These are phyloP conservation scores for Vaccinium corymbosum DNA, from an alignment of 148 eudicot species.

Conservation along the genomic window DNA sequence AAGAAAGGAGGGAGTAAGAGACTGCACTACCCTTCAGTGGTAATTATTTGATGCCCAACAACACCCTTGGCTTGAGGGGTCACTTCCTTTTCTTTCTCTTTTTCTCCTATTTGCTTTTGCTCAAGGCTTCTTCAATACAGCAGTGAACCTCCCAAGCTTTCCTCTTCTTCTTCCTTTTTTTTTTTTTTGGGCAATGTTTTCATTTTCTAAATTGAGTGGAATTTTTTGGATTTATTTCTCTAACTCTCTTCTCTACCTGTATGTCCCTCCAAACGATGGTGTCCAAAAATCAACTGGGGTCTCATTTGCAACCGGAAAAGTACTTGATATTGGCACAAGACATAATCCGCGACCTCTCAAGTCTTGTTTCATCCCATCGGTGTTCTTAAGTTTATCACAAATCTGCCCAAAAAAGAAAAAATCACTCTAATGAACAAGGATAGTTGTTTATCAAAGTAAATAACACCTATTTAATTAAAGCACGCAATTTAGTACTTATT, in stretches of 20 bases:
- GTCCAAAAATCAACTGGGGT: conserved; percentile 85
- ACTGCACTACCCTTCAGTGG: neutral
- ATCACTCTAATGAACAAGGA: neutral
- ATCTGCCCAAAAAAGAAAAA: conserved; percentile 20
- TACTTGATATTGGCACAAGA: conserved; percentile 79
- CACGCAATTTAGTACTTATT: too few relatives aligned
- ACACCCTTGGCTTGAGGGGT: conserved; percentile 18
- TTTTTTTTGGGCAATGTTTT: neutral
- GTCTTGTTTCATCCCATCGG: conserved; percentile 37
- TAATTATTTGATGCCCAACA: neutral
- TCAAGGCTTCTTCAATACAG: conserved; percentile 24
- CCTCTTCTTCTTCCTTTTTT: conserved; percentile 17
- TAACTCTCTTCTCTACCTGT: conserved; percentile 38
- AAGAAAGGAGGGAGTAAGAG: neutral
- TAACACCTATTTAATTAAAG: neutral
- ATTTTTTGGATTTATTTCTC: neutral
- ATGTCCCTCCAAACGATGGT: conserved; percentile 70
- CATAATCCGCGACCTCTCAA: conserved; percentile 75
- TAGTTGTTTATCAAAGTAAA: neutral
- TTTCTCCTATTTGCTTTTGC: conserved; percentile 17
- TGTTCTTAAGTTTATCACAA: conserved; percentile 21
- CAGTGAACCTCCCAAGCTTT: conserved; percentile 27
- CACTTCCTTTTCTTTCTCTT: conserved; percentile 12
- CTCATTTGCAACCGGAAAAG: conserved; percentile 69
- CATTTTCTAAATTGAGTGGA: neutral